Evolutionary conservation across 345 rosid species (phyloP), one percentile per base, ranked within the genome.

Genomic region (Hirschfeldia incana): DNA sequence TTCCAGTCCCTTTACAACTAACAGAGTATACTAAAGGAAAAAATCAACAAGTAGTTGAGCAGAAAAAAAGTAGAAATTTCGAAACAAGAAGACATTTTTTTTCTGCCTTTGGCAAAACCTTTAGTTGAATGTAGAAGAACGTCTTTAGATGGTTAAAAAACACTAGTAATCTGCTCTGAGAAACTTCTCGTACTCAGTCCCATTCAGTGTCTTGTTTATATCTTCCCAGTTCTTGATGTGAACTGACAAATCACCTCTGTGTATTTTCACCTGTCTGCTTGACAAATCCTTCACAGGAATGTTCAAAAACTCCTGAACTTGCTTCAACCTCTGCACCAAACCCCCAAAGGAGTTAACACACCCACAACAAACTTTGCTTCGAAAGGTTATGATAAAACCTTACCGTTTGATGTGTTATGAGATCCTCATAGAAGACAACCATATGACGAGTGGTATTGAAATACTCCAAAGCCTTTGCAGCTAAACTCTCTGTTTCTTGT

Each of bases 241-340:
- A 49, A 84, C 91, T 0, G 94, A 86, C 44, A 95, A 78, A 3
- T 86, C 81, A 58, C 99, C 99, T 76, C 84, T 87, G 80, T 95
- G 99, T 83, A 95, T 95, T 42, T 95, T 95, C 60, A 95, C 93
- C 67, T 95, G 99, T 21, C 90, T 92, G 74, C 98, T 95, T 8
- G 73, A 86, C 73, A 95, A 78, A 58, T 86, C 74, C 89, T 83
- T 85, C 72, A 34, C 57, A 0, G 97, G 98, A 37, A 95, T 84
- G 81, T 86, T 81, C 42, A 95, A 84, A 75, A 93, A 95, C 75
- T 86, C 89, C 57, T 86, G 92, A 73, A 93, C 98, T 39, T 90
- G 90, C 64, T 84, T 73, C 69, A 93, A 82, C 83, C 76, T 93
- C 99, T 95, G 93, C 83, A 77, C 59, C 62, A 72, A 81, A 70